These are phyloP conservation scores for Euphorbia peplus DNA, from an alignment of 345 rosid species.

Conservation along the genomic window DNA sequence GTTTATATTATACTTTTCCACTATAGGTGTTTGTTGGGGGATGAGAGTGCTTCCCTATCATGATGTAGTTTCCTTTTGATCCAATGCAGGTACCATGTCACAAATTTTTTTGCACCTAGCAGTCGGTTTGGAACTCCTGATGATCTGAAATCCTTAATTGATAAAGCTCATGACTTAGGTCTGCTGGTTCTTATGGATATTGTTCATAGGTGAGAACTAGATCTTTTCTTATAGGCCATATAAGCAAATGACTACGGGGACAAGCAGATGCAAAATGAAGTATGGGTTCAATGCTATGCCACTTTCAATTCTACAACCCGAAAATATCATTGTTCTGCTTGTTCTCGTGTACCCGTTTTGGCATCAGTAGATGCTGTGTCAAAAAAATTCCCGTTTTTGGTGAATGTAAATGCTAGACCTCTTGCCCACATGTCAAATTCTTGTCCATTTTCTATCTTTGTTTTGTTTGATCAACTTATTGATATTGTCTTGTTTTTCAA, in stretches of 20 bases:
- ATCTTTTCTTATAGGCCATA: background rate
- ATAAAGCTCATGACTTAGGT: slow-evolving; percentile 92
- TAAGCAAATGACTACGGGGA: background rate
- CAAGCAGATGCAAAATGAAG: background rate
- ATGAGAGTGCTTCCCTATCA: slow-evolving; percentile 11
- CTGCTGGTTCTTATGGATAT: slow-evolving; percentile 97
- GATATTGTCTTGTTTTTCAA: slow-evolving; percentile 13
- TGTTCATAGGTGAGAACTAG: slow-evolving; percentile 72
- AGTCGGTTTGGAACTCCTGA: slow-evolving; percentile 98
- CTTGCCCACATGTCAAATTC: background rate
- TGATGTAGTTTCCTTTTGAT: slow-evolving; percentile 22
- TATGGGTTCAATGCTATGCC: background rate
- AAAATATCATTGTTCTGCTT: slow-evolving; percentile 1
- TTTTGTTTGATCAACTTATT: slow-evolving; percentile 1
- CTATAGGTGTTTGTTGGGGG: background rate
- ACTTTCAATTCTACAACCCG: background rate
- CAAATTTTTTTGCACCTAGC: slow-evolving; percentile 93
- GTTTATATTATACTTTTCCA: background rate
- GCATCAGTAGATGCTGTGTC: background rate
- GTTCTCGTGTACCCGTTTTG: background rate
- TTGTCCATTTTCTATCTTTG: background rate
- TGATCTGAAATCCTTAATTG: slow-evolving; percentile 91
- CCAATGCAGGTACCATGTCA: slow-evolving; percentile 84
- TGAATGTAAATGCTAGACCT: background rate
- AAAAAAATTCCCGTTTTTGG: background rate